A percentile compares a stretch with the other conserved stretches of the same genome.
phyloP scores from a whole-genome alignment of 2,329 filamentous ascomycete genomes.

The Claviceps digitariae region DNA sequence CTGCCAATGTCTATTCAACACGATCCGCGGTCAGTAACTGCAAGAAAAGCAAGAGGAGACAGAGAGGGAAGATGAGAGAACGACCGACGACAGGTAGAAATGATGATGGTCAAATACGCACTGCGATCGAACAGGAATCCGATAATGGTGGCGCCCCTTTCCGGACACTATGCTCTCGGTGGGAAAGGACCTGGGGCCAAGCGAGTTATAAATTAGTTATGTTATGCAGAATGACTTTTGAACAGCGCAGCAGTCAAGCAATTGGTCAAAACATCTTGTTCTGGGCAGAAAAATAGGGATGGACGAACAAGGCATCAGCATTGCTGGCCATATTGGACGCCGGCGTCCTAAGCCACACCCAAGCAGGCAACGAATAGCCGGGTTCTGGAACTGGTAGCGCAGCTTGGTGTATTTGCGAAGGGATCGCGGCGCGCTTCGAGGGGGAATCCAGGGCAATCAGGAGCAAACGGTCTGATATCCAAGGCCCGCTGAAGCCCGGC shows the following conservation, averaged over 20 bases:
- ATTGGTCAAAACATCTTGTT: neutral
- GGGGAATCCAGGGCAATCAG: neutral
- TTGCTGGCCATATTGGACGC: slow-evolving; percentile 36
- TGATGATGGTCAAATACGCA: slow-evolving; percentile 24
- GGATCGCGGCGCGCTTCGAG: neutral
- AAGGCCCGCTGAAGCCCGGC: slow-evolving; percentile 4
- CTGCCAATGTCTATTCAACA: slow-evolving; percentile 57
- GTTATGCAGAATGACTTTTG: neutral
- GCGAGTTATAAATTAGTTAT: neutral
- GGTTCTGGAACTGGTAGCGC: neutral
- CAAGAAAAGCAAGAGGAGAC: neutral
- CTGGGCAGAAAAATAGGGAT: neutral
- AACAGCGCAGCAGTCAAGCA: neutral
- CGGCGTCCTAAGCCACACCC: slow-evolving; percentile 2
- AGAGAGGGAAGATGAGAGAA: neutral
- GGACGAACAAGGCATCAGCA: slow-evolving; percentile 36
- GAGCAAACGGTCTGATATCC: neutral
- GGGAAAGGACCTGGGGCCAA: slow-evolving; percentile 41
- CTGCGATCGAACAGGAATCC: slow-evolving; percentile 51
- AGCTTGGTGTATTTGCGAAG: neutral
- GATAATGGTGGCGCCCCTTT: slow-evolving; percentile 52
- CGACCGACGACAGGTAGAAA: neutral
- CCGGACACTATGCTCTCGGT: slow-evolving; percentile 52
- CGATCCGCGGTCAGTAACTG: neutral
- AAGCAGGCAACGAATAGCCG: neutral